Evolutionary conservation across 2,329 filamentous ascomycete genomes (phyloP).

Genomic region (Botryosphaeria agaves): DNA sequence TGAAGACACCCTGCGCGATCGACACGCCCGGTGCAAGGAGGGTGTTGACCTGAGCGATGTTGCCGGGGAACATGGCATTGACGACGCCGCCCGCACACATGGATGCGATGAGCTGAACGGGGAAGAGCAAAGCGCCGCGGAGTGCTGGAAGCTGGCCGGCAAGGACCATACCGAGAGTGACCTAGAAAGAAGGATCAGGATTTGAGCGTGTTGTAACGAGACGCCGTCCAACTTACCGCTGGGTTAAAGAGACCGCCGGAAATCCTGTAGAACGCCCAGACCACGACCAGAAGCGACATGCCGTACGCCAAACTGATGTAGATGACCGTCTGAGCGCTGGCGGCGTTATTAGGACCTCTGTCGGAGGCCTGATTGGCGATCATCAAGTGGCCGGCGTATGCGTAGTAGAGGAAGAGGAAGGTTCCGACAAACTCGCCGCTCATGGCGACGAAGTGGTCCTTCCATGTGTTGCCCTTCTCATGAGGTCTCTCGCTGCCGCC

Average conservation of each 20-base stretch:
- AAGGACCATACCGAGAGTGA: conserved; percentile 13
- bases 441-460: conserved; percentile 5
- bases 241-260: conserved; percentile 12
- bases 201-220: not conserved
- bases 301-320: conserved; percentile 14
- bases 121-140: conserved; percentile 11
- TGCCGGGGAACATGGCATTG: conserved; percentile 12
- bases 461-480: not conserved
- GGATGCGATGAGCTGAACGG: conserved; percentile 12
- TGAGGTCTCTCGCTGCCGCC: no score
- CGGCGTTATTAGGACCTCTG: conserved; percentile 5
- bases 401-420: conserved; percentile 17
- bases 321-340: conserved; percentile 9
- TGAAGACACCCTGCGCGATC: conserved; percentile 13
- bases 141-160: conserved; percentile 10
- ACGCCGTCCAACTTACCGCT: conserved; percentile 3
- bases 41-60: conserved; percentile 11
- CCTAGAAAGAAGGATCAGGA: conserved; percentile 3
- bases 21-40: conserved; percentile 11
- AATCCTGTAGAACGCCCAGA: conserved; percentile 13
- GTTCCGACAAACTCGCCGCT: conserved; percentile 16
- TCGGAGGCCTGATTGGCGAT: conserved; percentile 8
- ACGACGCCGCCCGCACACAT: conserved; percentile 14
- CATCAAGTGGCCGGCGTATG: conserved; percentile 12
- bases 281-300: conserved; percentile 13